These are phyloP conservation scores for Neurospora cerealis DNA, from an alignment of 495 filamentous ascomycete species.

Conservation along the genomic window DNA sequence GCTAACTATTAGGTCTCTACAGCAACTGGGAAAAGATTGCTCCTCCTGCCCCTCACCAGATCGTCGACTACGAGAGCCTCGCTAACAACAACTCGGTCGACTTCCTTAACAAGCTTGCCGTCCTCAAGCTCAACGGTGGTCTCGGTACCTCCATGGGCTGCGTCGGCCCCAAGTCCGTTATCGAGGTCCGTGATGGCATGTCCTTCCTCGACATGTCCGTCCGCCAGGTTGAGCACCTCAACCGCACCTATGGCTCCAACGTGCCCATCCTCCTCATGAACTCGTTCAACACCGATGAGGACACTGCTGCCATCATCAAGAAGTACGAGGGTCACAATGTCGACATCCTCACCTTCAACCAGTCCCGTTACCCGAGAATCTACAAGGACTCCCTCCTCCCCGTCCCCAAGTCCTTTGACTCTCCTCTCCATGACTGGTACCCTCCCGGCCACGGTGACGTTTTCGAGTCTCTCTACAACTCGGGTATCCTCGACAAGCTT, in stretches of 20 bases:
- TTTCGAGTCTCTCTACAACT: conserved; percentile 99
- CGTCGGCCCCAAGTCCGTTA: conserved; percentile 98
- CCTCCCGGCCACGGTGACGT: conserved; percentile 98
- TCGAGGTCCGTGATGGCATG: conserved; percentile 99
- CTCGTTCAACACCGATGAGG: conserved; percentile 99
- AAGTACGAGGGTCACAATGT: conserved; percentile 99
- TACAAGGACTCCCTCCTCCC: conserved; percentile 96
- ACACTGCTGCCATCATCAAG: conserved; percentile 99
- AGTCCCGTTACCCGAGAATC: conserved; percentile 94
- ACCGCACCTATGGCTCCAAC: conserved; percentile 94
- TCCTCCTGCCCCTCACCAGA: conserved; percentile 81
- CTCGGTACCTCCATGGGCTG: conserved; percentile 99
- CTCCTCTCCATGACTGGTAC: conserved; percentile 94
- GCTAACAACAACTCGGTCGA: conserved; percentile 77
- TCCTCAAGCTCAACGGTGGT: conserved; percentile 98
- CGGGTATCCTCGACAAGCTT: conserved; percentile 92
- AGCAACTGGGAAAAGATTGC: conserved; percentile 88
- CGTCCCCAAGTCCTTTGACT: conserved; percentile 81
- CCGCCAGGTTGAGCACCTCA: conserved; percentile 97
- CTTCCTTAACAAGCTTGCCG: conserved; percentile 94
- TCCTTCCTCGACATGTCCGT: conserved; percentile 99
- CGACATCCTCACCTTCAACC: conserved; percentile 99
- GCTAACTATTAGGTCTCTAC: conserved; percentile 29
- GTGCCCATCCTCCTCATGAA: conserved; percentile 99
- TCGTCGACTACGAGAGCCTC: conserved; percentile 84